phyloP scores from a whole-genome alignment of 23 red algal genomes.

The Chondrus crispus region DNA sequence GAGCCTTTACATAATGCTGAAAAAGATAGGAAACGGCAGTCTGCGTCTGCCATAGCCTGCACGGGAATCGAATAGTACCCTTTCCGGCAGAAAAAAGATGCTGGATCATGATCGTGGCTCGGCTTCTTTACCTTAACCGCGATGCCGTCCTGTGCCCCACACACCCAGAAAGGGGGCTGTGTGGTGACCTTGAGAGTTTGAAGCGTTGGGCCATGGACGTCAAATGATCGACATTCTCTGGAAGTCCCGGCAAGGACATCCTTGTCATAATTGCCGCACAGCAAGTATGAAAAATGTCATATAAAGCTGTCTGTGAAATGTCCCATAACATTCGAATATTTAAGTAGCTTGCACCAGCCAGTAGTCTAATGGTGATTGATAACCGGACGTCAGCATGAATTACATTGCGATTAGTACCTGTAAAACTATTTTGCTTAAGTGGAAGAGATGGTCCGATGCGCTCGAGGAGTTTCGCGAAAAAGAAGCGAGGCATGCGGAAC shows the following conservation, averaged over 20 bases:
- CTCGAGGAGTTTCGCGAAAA: too few relatives aligned
- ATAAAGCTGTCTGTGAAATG: neutral
- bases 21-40: neutral
- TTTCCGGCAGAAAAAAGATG: neutral
- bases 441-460: too few relatives aligned
- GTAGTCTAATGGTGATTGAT: neutral
- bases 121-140: neutral
- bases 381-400: too few relatives aligned
- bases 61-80: slow-evolving; percentile 1
- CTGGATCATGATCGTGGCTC: neutral
- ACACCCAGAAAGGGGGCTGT: neutral
- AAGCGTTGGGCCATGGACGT: neutral
- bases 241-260: neutral
- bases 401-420: too few relatives aligned
- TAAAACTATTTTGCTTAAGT: too few relatives aligned
- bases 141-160: neutral
- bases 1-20: neutral
- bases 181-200: neutral
- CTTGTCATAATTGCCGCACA: neutral
- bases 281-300: neutral
- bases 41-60: neutral
- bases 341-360: neutral
- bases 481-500: too few relatives aligned
- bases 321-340: neutral
- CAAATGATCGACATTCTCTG: neutral